Base-by-base conservation (phyloP, 352 stramenopile species). In the Pythium oligandrum region DNA sequence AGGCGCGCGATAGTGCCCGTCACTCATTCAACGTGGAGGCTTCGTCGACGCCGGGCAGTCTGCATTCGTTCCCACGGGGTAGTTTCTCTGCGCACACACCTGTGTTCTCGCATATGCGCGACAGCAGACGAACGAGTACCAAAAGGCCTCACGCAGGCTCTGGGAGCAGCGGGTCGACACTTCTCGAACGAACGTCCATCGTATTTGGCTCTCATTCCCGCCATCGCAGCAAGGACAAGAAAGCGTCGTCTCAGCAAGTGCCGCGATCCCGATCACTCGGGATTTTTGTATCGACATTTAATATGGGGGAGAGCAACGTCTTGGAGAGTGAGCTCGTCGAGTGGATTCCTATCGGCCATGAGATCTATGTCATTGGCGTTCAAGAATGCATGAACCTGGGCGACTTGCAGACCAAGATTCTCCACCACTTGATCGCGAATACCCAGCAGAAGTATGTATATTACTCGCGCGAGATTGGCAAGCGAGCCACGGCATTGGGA, bases 301-400 rank as follows among this genome's bases (percentile, higher is more conserved):
- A 94, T 54, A 92, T 94, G 83, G 83, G 78, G 46, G 83, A 94
- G 51, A 75, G 86, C 42, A 74, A 87, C 47, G 69, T 87, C 9
- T 64, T 69, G 3, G 75, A 83, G 48, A 47, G 38, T 4, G 68
- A 91, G 35, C 58, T 91, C 53, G 66, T 83, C 4, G 57, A 75
- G 55, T 97, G 89, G 89, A 93, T 97, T 59, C 85, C 87, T 17
- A 57, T 75, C 4, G 86, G 84, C 33, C 66, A 92, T 57, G 86
- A 97, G 44, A 70, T 97, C 0, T 97, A 96, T 43, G 84, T 94
- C 9, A 89, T 97, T 42, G 89, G 86, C n/a, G 75, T 96, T 5
- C 87, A 97, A 57, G 89, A 97, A 61, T 97, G 89, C 65, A 90
- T 96, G 73, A 71, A 93, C 44, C 65, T 96, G 40, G 67, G 51